Conservation (phyloP, 1,139 yeast species). For the Zygosaccharomyces pseudobailii region DNA sequence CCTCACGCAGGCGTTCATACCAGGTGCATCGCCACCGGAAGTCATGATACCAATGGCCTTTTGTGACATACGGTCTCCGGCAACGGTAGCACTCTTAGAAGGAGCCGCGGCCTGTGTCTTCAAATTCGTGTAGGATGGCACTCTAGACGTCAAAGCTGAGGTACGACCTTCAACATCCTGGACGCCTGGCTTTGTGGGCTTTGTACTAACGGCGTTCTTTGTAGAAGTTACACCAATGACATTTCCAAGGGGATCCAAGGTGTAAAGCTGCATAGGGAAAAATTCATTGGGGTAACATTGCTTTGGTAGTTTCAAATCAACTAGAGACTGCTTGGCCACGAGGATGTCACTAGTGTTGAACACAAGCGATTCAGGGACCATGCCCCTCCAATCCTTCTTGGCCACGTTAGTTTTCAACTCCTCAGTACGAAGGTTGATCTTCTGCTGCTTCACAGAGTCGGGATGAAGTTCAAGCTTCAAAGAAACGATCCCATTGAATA, state of each 20-base stretch:
- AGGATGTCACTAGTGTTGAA: conserved; percentile 29
- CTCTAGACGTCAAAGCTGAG: conserved; percentile 25
- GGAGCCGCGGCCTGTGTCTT: conserved; percentile 20
- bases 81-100: conserved; percentile 21
- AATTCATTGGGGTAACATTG: conserved; percentile 55
- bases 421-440: conserved; percentile 14
- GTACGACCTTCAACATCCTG: conserved; percentile 10
- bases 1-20: conserved; percentile 88
- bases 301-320: conserved; percentile 16
- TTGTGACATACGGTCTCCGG: conserved; percentile 16
- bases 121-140: conserved; percentile 28
- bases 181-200: conserved; percentile 37
- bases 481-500: conserved; percentile 22
- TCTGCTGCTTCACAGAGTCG: conserved; percentile 17
- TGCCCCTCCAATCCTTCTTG: conserved; percentile 37
- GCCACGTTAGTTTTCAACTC: conserved; percentile 13
- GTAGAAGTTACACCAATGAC: conserved; percentile 62
- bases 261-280: conserved; percentile 63
- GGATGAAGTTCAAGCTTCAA: conserved; percentile 21
- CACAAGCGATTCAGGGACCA: conserved; percentile 33
- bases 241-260: conserved; percentile 52
- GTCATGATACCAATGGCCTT: conserved; percentile 83
- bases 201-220: conserved; percentile 52
- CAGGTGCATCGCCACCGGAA: conserved; percentile 92
- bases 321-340: conserved; percentile 27